Evolutionary conservation across 768 basidiomycete species (phyloP).

Genomic region (Pisolithus tinctorius): DNA sequence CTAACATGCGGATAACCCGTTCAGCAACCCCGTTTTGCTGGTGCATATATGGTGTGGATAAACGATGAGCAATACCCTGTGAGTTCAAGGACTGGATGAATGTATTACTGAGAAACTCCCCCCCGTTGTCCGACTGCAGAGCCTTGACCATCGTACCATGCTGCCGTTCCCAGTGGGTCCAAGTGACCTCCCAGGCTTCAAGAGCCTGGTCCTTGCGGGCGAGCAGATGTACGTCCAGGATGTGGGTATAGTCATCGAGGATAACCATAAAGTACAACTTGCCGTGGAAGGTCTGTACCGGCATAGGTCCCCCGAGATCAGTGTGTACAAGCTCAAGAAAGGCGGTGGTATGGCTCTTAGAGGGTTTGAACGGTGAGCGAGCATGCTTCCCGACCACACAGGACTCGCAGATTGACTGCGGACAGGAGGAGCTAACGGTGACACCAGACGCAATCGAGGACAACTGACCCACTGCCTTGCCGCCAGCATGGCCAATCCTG

Average conservation of each 20-base stretch:
- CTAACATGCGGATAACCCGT: not conserved
- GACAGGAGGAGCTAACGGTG: not conserved
- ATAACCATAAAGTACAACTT: too few relatives aligned
- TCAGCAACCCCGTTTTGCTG: slow-evolving; percentile 29
- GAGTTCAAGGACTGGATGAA: too few relatives aligned
- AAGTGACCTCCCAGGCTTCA: not conserved
- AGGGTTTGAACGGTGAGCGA: too few relatives aligned
- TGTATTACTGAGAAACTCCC: not conserved
- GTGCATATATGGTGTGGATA: slow-evolving; percentile 24
- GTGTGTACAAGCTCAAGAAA: too few relatives aligned
- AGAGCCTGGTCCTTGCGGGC: too few relatives aligned
- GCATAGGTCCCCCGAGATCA: too few relatives aligned
- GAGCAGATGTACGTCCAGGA: too few relatives aligned
- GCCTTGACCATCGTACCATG: not conserved
- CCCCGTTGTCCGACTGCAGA: slow-evolving; percentile 1
- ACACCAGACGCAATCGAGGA: not conserved
- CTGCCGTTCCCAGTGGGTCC: not conserved
- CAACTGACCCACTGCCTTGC: too few relatives aligned
- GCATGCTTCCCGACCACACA: slow-evolving; percentile 5
- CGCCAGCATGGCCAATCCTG: too few relatives aligned
- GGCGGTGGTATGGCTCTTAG: too few relatives aligned
- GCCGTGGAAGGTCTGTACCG: too few relatives aligned
- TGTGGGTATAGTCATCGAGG: too few relatives aligned
- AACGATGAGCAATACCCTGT: slow-evolving; percentile 17
- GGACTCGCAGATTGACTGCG: not conserved